Percentiles rank a stretch among this genome's conserved stretches.
phyloP scores from a whole-genome alignment of 176 grass and related monocot species.

The Cenchrus americanus region DNA sequence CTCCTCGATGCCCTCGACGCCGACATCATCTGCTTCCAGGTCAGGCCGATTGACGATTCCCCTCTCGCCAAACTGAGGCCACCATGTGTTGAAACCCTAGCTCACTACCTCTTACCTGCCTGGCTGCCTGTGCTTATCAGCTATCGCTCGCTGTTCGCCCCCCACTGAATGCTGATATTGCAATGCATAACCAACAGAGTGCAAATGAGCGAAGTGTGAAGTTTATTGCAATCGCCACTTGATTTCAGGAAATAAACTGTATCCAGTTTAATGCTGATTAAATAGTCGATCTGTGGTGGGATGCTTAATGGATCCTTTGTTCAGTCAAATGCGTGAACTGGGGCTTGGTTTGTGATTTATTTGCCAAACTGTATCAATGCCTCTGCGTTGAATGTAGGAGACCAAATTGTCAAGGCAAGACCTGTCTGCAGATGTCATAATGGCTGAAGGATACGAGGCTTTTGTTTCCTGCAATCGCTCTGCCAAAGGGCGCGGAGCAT shows the following conservation, averaged over 20 bases:
- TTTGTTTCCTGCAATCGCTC: slow-evolving; percentile 85
- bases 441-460: slow-evolving; percentile 90
- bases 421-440: slow-evolving; percentile 77
- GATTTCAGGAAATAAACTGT: not conserved
- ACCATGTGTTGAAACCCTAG: slow-evolving; percentile 43
- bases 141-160: no score
- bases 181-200: not conserved
- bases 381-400: slow-evolving; percentile 55
- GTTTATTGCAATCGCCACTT: not conserved
- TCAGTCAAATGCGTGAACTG: not conserved
- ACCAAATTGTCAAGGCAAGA: slow-evolving; percentile 89
- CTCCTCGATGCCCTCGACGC: slow-evolving; percentile 89
- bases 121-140: not conserved
- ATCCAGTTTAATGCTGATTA: not conserved
- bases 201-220: not conserved
- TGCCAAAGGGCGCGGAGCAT: slow-evolving; percentile 68
- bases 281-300: not conserved
- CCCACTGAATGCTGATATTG: no score
- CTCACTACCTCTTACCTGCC: not conserved
- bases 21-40: slow-evolving; percentile 99
- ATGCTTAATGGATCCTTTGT: not conserved
- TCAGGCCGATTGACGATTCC: not conserved
- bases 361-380: not conserved
- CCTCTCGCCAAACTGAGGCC: not conserved
- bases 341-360: not conserved